These are phyloP conservation scores for Fusarium mexicanum DNA, from an alignment of 2,329 filamentous ascomycete species.

Conservation along the genomic window DNA sequence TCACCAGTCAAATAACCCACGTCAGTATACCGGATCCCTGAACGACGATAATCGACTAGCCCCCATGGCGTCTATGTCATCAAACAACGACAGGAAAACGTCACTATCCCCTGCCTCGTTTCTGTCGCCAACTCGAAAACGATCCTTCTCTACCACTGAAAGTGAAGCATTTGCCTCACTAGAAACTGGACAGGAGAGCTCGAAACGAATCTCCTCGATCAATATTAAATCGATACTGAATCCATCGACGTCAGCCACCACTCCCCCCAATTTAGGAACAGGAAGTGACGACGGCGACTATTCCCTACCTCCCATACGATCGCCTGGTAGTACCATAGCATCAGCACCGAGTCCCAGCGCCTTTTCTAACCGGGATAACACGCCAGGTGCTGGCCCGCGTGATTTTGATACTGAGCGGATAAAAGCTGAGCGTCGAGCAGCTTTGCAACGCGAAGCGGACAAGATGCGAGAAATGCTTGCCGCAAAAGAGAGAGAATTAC, in stretches of 20 bases:
- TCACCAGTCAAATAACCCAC: constrained; percentile 56
- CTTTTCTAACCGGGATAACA: constrained; percentile 49
- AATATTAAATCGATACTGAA: constrained; percentile 82
- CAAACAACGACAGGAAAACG: constrained; percentile 60
- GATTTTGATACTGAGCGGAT: constrained; percentile 58
- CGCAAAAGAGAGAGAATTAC: constrained; percentile 77
- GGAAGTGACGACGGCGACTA: constrained; percentile 54
- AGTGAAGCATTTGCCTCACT: constrained; percentile 54
- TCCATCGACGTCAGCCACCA: constrained; percentile 52
- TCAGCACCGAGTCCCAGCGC: constrained; percentile 54
- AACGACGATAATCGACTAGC: constrained; percentile 68
- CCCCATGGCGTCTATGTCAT: constrained; percentile 60
- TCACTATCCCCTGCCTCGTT: constrained; percentile 71
- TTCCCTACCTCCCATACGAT: constrained; percentile 54
- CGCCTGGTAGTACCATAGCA: constrained; percentile 53
- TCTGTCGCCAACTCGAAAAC: constrained; percentile 69
- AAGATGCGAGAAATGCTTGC: constrained; percentile 77
- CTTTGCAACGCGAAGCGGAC: constrained; percentile 77
- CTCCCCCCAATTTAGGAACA: constrained; percentile 30
- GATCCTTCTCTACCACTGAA: constrained; percentile 72
- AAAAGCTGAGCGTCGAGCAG: constrained; percentile 70
- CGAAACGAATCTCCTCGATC: constrained; percentile 77
- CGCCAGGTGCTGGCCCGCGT: constrained; percentile 36
- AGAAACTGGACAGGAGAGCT: constrained; percentile 56
- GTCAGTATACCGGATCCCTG: constrained; percentile 53